Conservation (phyloP, 148 eudicot genomes). For the Hydrangea macrophylla region DNA sequence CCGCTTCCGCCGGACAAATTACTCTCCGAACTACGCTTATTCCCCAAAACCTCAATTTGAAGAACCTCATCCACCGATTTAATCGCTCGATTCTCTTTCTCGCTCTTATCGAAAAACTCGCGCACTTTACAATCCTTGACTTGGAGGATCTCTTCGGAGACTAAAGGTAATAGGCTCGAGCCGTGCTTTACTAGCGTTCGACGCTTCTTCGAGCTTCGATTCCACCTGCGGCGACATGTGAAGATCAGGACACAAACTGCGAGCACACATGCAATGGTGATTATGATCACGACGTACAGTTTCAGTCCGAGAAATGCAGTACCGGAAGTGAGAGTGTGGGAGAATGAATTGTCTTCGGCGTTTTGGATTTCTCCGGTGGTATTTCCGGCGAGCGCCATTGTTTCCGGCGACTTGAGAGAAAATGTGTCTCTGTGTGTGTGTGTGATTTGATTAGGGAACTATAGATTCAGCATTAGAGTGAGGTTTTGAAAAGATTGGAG, state of each 20-base stretch:
- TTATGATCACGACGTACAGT: conserved; percentile 47
- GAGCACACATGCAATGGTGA: conserved; percentile 21
- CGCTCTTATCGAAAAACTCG: no score
- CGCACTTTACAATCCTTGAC: conserved; percentile 19
- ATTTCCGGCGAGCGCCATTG: conserved; percentile 28
- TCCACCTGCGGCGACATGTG: conserved; percentile 34
- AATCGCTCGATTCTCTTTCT: no score
- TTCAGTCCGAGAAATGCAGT: conserved; percentile 50
- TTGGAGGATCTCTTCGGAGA: conserved; percentile 30
- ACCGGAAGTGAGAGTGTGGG: conserved; percentile 24
- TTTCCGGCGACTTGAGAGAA: conserved; percentile 12
- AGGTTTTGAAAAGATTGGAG: background rate
- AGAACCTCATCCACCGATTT: conserved; percentile 23
- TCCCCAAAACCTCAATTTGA: conserved; percentile 27
- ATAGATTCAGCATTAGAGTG: background rate
- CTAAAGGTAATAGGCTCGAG: conserved; percentile 54
- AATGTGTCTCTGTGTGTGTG: background rate
- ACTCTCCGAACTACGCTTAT: conserved; percentile 30
- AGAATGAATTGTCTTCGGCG: conserved; percentile 8
- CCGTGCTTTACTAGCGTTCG: conserved; percentile 25
- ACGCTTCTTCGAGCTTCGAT: conserved; percentile 19
- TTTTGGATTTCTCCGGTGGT: conserved; percentile 15
- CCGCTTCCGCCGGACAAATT: conserved; percentile 51
- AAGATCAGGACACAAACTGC: conserved; percentile 26
- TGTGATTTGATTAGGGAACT: background rate